Evolutionary conservation across 164 flowering plant species (phyloP), one percentile per base, ranked within the genome.

Genomic region (Vitis rotundifolia): DNA sequence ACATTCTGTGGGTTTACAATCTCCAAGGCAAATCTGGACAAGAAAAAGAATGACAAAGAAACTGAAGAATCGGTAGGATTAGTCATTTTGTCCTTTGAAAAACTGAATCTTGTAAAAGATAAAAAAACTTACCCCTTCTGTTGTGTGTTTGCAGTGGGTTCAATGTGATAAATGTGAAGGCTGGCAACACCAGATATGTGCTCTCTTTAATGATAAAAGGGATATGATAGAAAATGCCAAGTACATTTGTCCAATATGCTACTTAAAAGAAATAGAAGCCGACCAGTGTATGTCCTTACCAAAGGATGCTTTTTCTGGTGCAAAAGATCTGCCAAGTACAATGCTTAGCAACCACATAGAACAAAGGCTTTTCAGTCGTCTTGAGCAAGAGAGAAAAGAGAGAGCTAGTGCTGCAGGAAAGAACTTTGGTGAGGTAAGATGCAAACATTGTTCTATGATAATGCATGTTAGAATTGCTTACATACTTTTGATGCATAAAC

Each of bases 121-220:
- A 19, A 16, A 15, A 4, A 63, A 16, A 51, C 2, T 28, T 59
- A 37, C 13, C 54, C 29, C 6, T 28, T 13, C 37, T 44, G 10
- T 54, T 59, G 50, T 69, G 61, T 55, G 52, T 44, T 53, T 81
- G 72, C 79, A 86, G 88, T 89, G 91, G 91, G 90, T 89, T 53
- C 81, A 76, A 63, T 86, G 91, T 71, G 85, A 82, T 72, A 83
- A 69, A 54, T 87, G 94, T 67, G 70, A 79, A 18, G 49, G 61
- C 29, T 87, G 90, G 94, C 90, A 85, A 69, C 94, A 89, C 71
- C 86, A 87, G 67, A 82, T 84, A 74, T 89, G 94, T 71, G 85
- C 82, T 37, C 84, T 89, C 9, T 88, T 71, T 50, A 86, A 86
- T 72, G 72, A 60, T 53, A 73, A 75, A 64, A 76, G 61, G 13